Evolutionary conservation across 2,329 filamentous ascomycete genomes (phyloP).

Genomic region (Neonectria faginata): DNA sequence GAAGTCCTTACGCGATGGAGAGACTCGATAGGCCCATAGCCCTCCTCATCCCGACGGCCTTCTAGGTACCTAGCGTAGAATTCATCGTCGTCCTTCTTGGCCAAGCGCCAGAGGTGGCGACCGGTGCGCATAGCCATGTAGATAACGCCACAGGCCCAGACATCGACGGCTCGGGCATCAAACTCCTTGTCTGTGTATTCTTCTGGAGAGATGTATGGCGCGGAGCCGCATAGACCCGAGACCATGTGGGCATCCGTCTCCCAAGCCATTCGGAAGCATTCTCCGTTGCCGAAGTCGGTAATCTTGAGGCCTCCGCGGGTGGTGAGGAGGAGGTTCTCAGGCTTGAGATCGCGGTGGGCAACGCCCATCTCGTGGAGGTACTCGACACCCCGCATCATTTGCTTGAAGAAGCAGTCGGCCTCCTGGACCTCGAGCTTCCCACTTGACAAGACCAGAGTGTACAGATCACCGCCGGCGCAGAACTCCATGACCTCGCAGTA

Average conservation of each 20-base stretch:
- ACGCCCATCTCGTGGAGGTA: conserved; percentile 99
- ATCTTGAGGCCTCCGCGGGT: conserved; percentile 95
- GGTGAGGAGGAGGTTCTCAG: conserved; percentile 94
- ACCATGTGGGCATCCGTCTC: conserved; percentile 99
- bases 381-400: conserved; percentile 98
- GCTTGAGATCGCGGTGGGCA: conserved; percentile 95
- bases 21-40: conserved; percentile 96
- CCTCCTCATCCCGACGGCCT: conserved; percentile 92
- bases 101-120: conserved; percentile 95
- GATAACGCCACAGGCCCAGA: conserved; percentile 98
- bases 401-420: conserved; percentile 98
- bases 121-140: conserved; percentile 99
- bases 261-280: conserved; percentile 99
- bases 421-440: conserved; percentile 92
- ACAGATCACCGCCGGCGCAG: conserved; percentile 94
- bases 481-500: conserved; percentile 99
- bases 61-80: conserved; percentile 96
- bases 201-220: conserved; percentile 96
- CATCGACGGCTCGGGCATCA: conserved; percentile 95
- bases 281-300: conserved; percentile 97
- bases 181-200: conserved; percentile 97
- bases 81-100: conserved; percentile 95
- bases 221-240: conserved; percentile 93
- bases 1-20: conserved; percentile 82
- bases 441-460: conserved; percentile 90